phyloP scores from a whole-genome alignment of 2,329 filamentous ascomycete genomes.

The Aureobasidium sp. region DNA sequence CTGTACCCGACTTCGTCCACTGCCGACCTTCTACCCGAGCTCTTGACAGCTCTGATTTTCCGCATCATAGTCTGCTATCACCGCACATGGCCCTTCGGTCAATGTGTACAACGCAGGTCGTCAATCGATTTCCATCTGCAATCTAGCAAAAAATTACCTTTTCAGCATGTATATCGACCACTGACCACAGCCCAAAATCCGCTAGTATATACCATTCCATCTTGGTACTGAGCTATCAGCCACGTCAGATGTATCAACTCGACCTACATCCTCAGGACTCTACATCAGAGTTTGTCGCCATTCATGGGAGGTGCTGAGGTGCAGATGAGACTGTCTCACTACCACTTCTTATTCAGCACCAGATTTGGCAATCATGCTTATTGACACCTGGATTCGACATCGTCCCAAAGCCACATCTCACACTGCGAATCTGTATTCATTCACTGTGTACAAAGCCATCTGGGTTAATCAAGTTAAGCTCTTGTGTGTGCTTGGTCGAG shows the following conservation, averaged over 20 bases:
- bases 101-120: not conserved
- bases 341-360: constrained; percentile 20
- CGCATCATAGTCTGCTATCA: not conserved
- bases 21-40: not conserved
- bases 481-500: constrained; percentile 6
- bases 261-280: not conserved
- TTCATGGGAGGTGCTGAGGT: not conserved
- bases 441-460: constrained; percentile 2
- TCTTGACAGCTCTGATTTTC: not conserved
- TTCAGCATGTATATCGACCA: not conserved
- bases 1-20: not conserved
- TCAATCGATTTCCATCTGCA: not conserved
- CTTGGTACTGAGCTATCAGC: not conserved
- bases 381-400: constrained; percentile 18
- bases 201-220: not conserved
- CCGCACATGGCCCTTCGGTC: not conserved
- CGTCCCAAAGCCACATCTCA: not conserved
- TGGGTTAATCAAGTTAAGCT: not conserved
- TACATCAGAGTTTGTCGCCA: not conserved
- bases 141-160: not conserved
- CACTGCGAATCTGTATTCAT: not conserved
- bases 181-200: not conserved
- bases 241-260: not conserved
- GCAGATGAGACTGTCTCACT: not conserved
- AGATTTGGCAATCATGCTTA: constrained; percentile 16